Conservation (phyloP, 352 stramenopile genomes). For the Pythium aristosporum region DNA sequence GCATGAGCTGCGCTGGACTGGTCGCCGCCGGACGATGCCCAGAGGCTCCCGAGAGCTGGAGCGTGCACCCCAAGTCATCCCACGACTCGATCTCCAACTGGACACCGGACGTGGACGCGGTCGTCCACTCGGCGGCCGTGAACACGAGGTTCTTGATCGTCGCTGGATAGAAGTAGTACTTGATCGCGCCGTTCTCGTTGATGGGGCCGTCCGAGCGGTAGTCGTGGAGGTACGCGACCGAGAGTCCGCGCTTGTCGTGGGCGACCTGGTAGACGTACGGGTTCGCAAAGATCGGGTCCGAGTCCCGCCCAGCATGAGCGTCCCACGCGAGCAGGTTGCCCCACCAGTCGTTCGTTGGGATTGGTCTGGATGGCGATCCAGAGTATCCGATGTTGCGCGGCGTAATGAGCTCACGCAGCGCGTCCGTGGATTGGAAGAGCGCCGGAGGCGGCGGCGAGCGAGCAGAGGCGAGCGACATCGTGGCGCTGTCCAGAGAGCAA, state of each 20-base stretch:
- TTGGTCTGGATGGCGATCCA: slow-evolving; percentile 24
- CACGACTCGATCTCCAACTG: slow-evolving; percentile 57
- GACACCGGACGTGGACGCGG: not conserved
- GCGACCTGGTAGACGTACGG: slow-evolving; percentile 68
- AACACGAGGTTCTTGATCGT: slow-evolving; percentile 78
- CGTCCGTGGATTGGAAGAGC: slow-evolving; percentile 50
- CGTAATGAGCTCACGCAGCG: slow-evolving; percentile 47
- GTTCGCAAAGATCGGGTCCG: slow-evolving; percentile 68
- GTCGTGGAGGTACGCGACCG: slow-evolving; percentile 69
- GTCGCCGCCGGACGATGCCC: not conserved
- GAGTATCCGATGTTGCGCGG: slow-evolving; percentile 40
- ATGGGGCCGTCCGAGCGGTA: slow-evolving; percentile 62
- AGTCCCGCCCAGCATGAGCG: slow-evolving; percentile 36
- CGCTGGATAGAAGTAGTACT: slow-evolving; percentile 81
- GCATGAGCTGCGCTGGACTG: slow-evolving; percentile 22
- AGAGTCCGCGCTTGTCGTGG: slow-evolving; percentile 53
- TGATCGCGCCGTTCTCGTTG: slow-evolving; percentile 81
- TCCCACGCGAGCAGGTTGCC: slow-evolving; percentile 77
- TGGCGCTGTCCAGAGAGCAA: not conserved
- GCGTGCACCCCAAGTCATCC: slow-evolving; percentile 73
- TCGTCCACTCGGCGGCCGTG: slow-evolving; percentile 48
- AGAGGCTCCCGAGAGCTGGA: slow-evolving; percentile 38
- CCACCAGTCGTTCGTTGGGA: slow-evolving; percentile 87
- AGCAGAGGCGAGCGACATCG: slow-evolving; percentile 17
- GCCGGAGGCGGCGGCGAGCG: slow-evolving; percentile 29